Evolutionary conservation across 306 rosid genomes (phyloP).

Genomic region (Luffa aegyptiaca): DNA sequence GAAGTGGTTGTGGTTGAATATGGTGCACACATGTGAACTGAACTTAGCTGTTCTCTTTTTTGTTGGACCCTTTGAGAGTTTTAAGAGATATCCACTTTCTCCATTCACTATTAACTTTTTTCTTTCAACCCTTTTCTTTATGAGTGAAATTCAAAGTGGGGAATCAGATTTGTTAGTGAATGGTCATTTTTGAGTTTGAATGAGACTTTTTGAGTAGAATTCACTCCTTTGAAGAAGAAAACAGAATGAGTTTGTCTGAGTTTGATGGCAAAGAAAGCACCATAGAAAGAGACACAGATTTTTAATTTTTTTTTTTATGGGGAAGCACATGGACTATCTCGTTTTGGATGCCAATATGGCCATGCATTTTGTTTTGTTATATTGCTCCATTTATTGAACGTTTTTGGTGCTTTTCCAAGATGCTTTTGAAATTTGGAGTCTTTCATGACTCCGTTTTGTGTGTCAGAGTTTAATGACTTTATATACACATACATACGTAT

Average conservation of each 20-base stretch:
- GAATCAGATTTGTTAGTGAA: neutral
- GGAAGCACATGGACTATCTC: constrained; percentile 9
- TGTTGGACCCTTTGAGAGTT: neutral
- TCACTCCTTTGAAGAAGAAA: neutral
- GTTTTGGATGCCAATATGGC: neutral
- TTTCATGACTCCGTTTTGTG: neutral
- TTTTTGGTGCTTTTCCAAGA: neutral
- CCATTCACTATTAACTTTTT: neutral
- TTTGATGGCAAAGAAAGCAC: neutral
- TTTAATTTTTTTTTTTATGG: neutral
- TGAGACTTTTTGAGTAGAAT: neutral
- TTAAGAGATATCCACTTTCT: neutral
- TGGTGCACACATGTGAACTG: constrained; percentile 10
- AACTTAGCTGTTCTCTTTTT: neutral
- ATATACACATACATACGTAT: neutral
- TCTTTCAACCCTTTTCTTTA: neutral
- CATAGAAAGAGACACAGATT: neutral
- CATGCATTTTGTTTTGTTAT: constrained; percentile 8
- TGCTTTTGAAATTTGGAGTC: constrained; percentile 1
- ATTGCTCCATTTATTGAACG: neutral
- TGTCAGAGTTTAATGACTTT: constrained; percentile 2
- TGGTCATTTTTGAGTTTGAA: neutral
- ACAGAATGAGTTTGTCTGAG: neutral
- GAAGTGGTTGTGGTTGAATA: neutral
- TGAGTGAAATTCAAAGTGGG: neutral